phyloP scores from a whole-genome alignment of 768 basidiomycete genomes.

The Collybia mongolica region DNA sequence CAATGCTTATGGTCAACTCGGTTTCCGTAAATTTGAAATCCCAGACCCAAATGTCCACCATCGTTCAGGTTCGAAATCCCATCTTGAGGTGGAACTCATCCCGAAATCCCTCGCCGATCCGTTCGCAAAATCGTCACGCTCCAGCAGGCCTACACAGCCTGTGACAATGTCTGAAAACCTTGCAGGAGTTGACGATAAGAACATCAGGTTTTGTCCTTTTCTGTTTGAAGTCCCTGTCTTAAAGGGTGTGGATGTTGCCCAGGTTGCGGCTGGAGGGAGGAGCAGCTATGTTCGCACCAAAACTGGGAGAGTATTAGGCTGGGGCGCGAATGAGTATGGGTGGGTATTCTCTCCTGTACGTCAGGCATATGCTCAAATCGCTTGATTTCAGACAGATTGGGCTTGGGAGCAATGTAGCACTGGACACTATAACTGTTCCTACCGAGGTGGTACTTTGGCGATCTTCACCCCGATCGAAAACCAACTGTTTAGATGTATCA shows the following conservation, averaged over 20 bases:
- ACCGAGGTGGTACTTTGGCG: slow-evolving; percentile 82
- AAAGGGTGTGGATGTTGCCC: slow-evolving; percentile 56
- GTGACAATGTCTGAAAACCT: slow-evolving; percentile 30
- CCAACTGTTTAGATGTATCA: slow-evolving; percentile 61
- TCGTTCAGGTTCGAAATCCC: slow-evolving; percentile 23
- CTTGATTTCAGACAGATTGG: slow-evolving; percentile 70
- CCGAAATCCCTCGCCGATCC: slow-evolving; percentile 57
- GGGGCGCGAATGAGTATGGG: slow-evolving; percentile 91
- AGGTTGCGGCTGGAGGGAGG: slow-evolving; percentile 70
- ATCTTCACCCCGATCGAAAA: slow-evolving; percentile 44
- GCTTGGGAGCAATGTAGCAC: slow-evolving; percentile 57
- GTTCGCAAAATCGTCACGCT: slow-evolving; percentile 43
- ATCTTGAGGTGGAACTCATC: slow-evolving; percentile 49
- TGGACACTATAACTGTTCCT: slow-evolving; percentile 75
- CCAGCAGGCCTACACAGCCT: slow-evolving; percentile 28
- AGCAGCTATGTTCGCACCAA: slow-evolving; percentile 72
- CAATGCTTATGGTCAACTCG: slow-evolving; percentile 84
- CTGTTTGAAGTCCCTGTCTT: slow-evolving; percentile 80
- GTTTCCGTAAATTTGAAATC: slow-evolving; percentile 64
- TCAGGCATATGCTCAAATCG: background rate
- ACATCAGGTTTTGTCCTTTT: slow-evolving; percentile 63
- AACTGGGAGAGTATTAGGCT: slow-evolving; percentile 76
- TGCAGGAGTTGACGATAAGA: slow-evolving; percentile 30
- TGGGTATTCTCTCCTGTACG: slow-evolving; percentile 25
- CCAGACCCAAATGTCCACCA: slow-evolving; percentile 28